A percentile compares a stretch with the other conserved stretches of the same genome.
These are phyloP conservation scores for Kazachstania psychrophila DNA, from an alignment of 805 yeast species.

Conservation along the genomic window DNA sequence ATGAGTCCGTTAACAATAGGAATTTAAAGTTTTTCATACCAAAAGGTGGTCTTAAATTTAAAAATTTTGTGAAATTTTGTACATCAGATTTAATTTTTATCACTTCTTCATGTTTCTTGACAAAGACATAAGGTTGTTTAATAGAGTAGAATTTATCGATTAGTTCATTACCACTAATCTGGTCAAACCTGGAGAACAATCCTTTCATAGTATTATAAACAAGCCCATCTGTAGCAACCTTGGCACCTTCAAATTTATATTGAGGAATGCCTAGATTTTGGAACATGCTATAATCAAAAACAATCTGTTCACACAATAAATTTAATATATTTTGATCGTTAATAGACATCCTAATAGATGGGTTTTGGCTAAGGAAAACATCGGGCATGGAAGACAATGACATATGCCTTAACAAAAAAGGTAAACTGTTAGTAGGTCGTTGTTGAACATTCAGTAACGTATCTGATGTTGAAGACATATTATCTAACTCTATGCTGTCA, in stretches of 20 bases:
- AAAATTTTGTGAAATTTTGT: constrained; percentile 46
- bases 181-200: constrained; percentile 18
- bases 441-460: not conserved
- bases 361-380: constrained; percentile 29
- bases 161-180: constrained; percentile 21
- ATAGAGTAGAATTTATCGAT: constrained; percentile 19
- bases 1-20: constrained; percentile 34
- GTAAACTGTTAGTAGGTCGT: constrained; percentile 47
- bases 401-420: constrained; percentile 56
- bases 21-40: constrained; percentile 45
- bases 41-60: constrained; percentile 47
- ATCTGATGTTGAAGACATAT: not conserved
- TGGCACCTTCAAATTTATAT: constrained; percentile 32
- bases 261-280: constrained; percentile 48
- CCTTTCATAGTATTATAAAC: constrained; percentile 15
- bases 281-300: constrained; percentile 37
- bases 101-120: constrained; percentile 27
- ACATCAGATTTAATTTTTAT: constrained; percentile 40
- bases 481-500: not conserved
- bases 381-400: constrained; percentile 57
- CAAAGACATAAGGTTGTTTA: constrained; percentile 24
- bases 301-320: constrained; percentile 25
- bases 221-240: constrained; percentile 15
- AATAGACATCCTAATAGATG: constrained; percentile 11
- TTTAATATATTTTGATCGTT: constrained; percentile 20